Percentiles rank a stretch among this genome's conserved stretches.
Conservation (phyloP, 805 yeast genomes). For the Naumovozyma dairenensis region DNA sequence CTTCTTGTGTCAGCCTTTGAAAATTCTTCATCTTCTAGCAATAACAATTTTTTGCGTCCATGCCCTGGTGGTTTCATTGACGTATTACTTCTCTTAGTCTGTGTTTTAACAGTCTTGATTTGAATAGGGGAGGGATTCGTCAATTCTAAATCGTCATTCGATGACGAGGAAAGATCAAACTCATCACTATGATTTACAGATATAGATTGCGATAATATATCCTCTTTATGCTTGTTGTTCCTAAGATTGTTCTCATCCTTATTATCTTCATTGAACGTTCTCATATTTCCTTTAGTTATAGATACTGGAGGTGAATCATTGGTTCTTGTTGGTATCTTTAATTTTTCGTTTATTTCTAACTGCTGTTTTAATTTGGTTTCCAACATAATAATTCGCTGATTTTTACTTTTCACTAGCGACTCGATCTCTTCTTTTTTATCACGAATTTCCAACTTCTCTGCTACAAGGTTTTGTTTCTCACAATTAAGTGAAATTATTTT, state of each 20-base stretch:
- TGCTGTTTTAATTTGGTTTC: conserved; percentile 1
- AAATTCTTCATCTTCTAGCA: conserved; percentile 23
- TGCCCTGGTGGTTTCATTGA: conserved; percentile 7
- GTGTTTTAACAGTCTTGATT: conserved; percentile 9
- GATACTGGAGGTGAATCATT: too few relatives aligned
- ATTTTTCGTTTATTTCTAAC: conserved; percentile 2
- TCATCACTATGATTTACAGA: conserved; percentile 14
- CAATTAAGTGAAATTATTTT: conserved; percentile 11
- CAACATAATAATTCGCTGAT: conserved; percentile 6
- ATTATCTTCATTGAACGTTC: not conserved
- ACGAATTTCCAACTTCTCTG: conserved; percentile 19
- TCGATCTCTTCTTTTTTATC: conserved; percentile 20
- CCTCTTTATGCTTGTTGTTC: too few relatives aligned
- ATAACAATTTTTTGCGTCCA: conserved; percentile 23
- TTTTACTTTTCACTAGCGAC: conserved; percentile 8
- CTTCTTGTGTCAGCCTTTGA: conserved; percentile 11
- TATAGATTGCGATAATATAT: too few relatives aligned
- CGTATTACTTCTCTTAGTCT: conserved; percentile 7
- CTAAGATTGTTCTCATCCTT: conserved; percentile 1
- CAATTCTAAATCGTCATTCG: conserved; percentile 25
- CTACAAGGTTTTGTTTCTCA: conserved; percentile 14
- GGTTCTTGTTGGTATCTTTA: not conserved
- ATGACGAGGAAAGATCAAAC: conserved; percentile 26
- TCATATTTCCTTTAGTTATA: too few relatives aligned
- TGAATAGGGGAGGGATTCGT: conserved; percentile 26